Conservation (phyloP, 176 grass and related monocot species). For the Pontederia crassipes region DNA sequence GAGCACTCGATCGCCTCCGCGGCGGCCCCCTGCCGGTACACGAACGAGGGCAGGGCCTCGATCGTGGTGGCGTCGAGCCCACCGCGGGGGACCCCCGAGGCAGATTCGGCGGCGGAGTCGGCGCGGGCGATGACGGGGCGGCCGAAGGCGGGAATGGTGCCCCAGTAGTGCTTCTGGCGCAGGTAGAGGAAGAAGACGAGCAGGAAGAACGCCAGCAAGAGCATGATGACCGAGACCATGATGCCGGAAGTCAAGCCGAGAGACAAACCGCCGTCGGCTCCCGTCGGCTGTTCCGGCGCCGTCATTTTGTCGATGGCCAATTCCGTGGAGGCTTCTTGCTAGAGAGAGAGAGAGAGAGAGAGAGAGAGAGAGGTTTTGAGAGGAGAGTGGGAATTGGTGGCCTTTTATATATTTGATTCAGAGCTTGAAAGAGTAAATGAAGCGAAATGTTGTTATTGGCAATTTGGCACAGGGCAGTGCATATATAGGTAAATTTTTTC, state of each 20-base stretch:
- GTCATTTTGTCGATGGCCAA: not conserved
- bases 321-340: too few species aligned
- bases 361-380: too few species aligned
- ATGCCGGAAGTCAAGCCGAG: constrained; percentile 38
- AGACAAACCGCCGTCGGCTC: not conserved
- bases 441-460: too few species aligned
- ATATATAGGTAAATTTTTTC: too few species aligned
- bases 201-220: constrained; percentile 59
- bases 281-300: not conserved
- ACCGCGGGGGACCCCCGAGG: not conserved
- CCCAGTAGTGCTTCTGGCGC: constrained; percentile 60
- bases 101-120: not conserved
- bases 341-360: too few species aligned
- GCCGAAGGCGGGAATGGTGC: constrained; percentile 16
- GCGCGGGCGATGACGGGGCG: not conserved
- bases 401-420: too few species aligned
- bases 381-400: too few species aligned
- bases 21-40: not conserved
- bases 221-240: constrained; percentile 48
- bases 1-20: constrained; percentile 50
- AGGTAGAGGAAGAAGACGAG: constrained; percentile 89
- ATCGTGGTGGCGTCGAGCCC: constrained; percentile 40
- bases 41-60: constrained; percentile 24
- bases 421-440: too few species aligned
- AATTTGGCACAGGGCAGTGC: too few species aligned